These are phyloP conservation scores for Chloris gayana DNA, from an alignment of 176 grass and related monocot genomes.

Conservation along the genomic window DNA sequence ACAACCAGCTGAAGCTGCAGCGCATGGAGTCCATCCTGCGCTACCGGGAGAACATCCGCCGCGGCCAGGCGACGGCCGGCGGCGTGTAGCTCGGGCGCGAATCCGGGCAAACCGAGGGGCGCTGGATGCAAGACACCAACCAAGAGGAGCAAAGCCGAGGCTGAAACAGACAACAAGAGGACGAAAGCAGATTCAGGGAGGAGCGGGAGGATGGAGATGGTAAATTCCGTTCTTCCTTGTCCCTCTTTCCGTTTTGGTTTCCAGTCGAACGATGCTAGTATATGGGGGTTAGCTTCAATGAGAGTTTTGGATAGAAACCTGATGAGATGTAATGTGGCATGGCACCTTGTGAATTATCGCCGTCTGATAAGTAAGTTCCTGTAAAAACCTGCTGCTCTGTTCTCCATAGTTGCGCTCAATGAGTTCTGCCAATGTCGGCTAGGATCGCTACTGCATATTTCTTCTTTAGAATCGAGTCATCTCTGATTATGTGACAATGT, in stretches of 20 bases:
- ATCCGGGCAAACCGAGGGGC: neutral
- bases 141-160: neutral
- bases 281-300: constrained; percentile 32
- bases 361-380: neutral
- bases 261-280: neutral
- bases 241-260: neutral
- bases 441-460: neutral
- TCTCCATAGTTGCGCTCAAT: neutral
- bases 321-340: constrained; percentile 31
- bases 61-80: constrained; percentile 7
- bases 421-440: neutral
- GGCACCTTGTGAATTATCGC: constrained; percentile 14
- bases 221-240: neutral
- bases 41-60: constrained; percentile 69
- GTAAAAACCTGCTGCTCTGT: constrained; percentile 25
- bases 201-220: neutral
- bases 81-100: constrained; percentile 15
- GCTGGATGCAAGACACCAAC: neutral
- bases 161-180: neutral
- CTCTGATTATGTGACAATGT: no score
- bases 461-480: neutral
- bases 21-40: constrained; percentile 80
- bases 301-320: constrained; percentile 16
- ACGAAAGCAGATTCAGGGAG: neutral
- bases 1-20: constrained; percentile 80